Evolutionary conservation across 2,329 filamentous ascomycete genomes (phyloP).

Genomic region (Exophiala aquamarina): DNA sequence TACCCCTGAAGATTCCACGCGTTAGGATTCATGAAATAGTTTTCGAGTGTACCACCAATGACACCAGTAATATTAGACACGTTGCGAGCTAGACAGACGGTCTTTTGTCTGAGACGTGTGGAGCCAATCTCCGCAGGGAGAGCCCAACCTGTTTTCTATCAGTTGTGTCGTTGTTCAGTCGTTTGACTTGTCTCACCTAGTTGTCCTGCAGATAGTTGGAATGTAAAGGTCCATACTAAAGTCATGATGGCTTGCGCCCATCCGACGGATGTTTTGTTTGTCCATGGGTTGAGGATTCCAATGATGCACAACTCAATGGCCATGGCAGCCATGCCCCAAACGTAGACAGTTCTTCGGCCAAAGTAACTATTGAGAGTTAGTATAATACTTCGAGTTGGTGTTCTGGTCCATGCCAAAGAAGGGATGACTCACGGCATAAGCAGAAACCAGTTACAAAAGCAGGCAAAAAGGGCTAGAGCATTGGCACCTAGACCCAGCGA

Average conservation of each 20-base stretch:
- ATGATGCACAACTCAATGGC: conserved; percentile 58
- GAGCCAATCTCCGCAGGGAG: conserved; percentile 55
- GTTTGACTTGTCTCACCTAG: conserved; percentile 48
- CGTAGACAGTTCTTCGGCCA: conserved; percentile 72
- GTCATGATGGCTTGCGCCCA: conserved; percentile 44
- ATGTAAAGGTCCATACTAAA: conserved; percentile 54
- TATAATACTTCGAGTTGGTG: too few relatives aligned
- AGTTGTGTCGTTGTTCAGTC: too few relatives aligned
- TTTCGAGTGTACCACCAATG: conserved; percentile 39
- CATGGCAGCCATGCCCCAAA: conserved; percentile 72
- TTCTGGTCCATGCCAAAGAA: too few relatives aligned
- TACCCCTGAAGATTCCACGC: conserved; percentile 36
- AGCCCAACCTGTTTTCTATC: conserved; percentile 45
- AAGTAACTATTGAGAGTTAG: conserved; percentile 47
- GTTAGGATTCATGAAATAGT: conserved; percentile 30
- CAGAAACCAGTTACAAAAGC: conserved; percentile 58
- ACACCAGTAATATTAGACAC: conserved; percentile 53
- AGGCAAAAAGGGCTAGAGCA: conserved; percentile 72
- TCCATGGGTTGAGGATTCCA: conserved; percentile 29
- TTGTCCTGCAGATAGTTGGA: conserved; percentile 55
- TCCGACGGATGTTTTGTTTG: conserved; percentile 27
- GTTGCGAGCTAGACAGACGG: conserved; percentile 53
- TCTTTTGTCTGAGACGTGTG: conserved; percentile 54
- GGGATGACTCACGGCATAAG: conserved; percentile 56
- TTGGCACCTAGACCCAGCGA: conserved; percentile 63